Evolutionary conservation across 2,329 filamentous ascomycete species (phyloP), one percentile per base, ranked within the genome.

Genomic region (Chaetomiaceae sp.): DNA sequence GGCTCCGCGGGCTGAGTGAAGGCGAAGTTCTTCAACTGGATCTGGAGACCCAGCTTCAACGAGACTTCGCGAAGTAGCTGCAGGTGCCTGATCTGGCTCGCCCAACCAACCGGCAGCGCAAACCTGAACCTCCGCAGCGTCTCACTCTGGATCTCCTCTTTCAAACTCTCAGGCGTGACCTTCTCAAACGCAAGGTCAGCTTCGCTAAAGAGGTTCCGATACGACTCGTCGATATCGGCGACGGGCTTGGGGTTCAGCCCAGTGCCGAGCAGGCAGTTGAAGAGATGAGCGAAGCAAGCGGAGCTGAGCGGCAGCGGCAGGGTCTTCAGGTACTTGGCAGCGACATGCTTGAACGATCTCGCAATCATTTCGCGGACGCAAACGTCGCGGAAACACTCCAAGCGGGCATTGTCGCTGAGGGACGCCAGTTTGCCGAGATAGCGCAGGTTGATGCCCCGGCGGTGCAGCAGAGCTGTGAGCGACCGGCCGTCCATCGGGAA

Each of bases 401-500:
- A 75, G 51, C 88, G 83, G 44, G 79, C 75, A 46, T 84, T 84
- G 55, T 79, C 78, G 57, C 84, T 81, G 42, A 86, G 74, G 48
- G 78, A 73, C 11, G 88, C 85, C 52, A 98, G 69, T 66, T 83
- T 85, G 55, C 93, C 93, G n/a, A 97, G 76, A 65, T 98, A 98
- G 60, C 94, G 81, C 52, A 97, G 78, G 70, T 98, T 98, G 72
- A 98, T 90, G 68, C 93, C 93, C 34, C 91, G 87, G 75, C 95
- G 95, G 73, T 98, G 93, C 62, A 98, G 75, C 42, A 96, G 78
- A 55, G 83, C 82, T 59, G 85, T 88, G 48, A 98, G 74, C 17
- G 91, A 96, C 60, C 86, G 80, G n/a, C 93, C 93, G 59, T 98
- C 94, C 88, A 97, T 96, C 11, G 93, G 93, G 72, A 97, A 97